Evolutionary conservation across 257 asterid genomes (phyloP), one percentile per base, ranked within the genome.

Genomic region (Asclepias syriaca): DNA sequence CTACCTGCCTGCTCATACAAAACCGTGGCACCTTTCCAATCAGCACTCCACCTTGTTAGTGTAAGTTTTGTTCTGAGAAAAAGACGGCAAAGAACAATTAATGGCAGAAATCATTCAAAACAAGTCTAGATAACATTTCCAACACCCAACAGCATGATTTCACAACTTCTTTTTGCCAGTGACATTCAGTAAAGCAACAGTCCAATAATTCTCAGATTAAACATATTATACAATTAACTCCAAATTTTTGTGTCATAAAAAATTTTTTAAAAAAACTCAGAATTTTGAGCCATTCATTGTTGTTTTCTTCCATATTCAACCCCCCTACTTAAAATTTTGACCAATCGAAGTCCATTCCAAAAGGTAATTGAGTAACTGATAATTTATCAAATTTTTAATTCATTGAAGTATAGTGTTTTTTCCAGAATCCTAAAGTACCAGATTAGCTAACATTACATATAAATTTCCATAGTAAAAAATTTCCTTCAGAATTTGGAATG

Each of bases 1-100:
- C 29, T 81, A 92, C 99, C 99, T 48, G 99, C 99, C 78, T 90
- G 97, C 80, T 95, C 99, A 75, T 90, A 95, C 77, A 95, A 72
- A 81, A 51, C 90, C 16, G 98, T 90, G 66, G 99, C 99, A 77
- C 78, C 80, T 78, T 80, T 88, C 99, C 99, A 95, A 88, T 95
- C 98, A 76, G 90, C 90, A 83, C 78, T 87, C 99, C 99, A 95
- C 81, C 99, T 80, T 43, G 99, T 95, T 76, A 95, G 77, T 72
- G 90, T 95, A 72, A 95, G 93, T 78, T 84, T 90, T 50, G 98
- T 95, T 81, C 99, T 95, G 80, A 75, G 73, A 60, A 57, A 6
- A 60, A 6, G 54, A 46, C 29, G 45, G 68, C 5, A 40, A 54
- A 74, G n/a, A 37, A 37, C n/a, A 6, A 54, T 58, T 18, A 37